A percentile compares a stretch with the other conserved stretches of the same genome.
These are phyloP conservation scores for Cystobasidium tubakii DNA, from an alignment of 768 basidiomycete species.

Conservation along the genomic window DNA sequence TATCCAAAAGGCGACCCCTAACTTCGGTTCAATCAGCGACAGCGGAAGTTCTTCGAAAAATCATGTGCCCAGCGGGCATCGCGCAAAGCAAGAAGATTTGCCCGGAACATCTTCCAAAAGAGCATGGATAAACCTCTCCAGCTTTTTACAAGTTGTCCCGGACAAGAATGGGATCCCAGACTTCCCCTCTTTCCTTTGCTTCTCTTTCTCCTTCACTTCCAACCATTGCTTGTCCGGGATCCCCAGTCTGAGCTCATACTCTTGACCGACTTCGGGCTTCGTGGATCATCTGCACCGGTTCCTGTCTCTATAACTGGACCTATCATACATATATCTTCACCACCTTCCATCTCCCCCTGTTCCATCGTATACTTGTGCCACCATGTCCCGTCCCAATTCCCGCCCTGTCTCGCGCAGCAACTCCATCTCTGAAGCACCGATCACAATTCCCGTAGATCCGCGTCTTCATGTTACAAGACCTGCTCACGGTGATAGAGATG, in stretches of 20 bases:
- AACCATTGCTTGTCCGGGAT: neutral
- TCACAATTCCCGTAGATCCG: constrained; percentile 41
- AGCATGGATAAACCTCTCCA: neutral
- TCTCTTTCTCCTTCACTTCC: neutral
- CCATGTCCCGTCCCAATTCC: constrained; percentile 20
- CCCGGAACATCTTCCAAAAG: neutral
- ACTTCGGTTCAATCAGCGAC: neutral
- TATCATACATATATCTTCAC: neutral
- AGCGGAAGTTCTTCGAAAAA: neutral
- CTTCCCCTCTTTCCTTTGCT: constrained; percentile 1
- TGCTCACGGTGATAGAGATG: neutral
- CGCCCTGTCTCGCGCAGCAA: constrained; percentile 38
- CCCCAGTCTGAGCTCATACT: neutral
- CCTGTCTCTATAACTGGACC: neutral
- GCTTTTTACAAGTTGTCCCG: neutral
- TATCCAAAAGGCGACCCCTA: neutral
- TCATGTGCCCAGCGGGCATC: neutral
- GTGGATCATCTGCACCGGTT: neutral
- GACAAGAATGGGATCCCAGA: neutral
- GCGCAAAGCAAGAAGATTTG: neutral
- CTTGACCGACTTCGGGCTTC: neutral
- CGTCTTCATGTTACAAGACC: constrained; percentile 27
- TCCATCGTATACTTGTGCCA: neutral
- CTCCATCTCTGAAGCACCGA: constrained; percentile 41
- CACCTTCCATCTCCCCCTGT: neutral